Evolutionary conservation across 2,329 filamentous ascomycete genomes (phyloP).

Genomic region (Fusarium solani-melongenae): DNA sequence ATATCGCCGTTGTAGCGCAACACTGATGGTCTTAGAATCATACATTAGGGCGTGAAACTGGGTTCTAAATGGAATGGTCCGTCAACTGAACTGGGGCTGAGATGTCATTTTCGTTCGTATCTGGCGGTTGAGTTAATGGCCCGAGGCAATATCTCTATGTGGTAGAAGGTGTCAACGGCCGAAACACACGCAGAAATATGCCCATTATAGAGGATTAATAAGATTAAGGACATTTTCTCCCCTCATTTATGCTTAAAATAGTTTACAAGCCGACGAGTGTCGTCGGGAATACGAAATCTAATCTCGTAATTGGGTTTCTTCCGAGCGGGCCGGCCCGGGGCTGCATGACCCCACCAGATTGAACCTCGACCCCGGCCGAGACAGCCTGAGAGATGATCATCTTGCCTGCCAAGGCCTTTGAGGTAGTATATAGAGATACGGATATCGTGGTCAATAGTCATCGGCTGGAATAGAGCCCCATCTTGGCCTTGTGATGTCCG

Average conservation of each 20-base stretch:
- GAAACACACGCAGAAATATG: fast-evolving
- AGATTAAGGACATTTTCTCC: neutral
- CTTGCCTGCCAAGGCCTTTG: neutral
- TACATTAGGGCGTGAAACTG: too few species aligned
- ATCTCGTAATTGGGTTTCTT: neutral
- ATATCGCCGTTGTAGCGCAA: neutral
- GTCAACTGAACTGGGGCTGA: neutral
- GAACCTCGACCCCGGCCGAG: neutral
- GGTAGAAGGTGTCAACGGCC: neutral
- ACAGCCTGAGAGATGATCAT: neutral
- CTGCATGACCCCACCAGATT: neutral
- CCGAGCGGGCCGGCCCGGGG: neutral
- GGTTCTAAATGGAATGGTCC: too few species aligned
- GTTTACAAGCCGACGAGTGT: neutral
- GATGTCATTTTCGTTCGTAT: neutral
- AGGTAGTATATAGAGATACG: neutral
- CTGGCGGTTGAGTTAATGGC: neutral
- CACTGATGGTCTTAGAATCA: too few species aligned
- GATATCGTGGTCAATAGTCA: too few species aligned
- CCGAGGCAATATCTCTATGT: neutral
- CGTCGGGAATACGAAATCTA: neutral
- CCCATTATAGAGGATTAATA: too few species aligned
- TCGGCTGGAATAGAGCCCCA: neutral
- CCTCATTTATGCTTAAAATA: neutral
- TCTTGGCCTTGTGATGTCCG: neutral